A percentile compares a stretch with the other conserved stretches of the same genome.
Evolutionary conservation across 371 early-diverging fungal genomes (phyloP).

Genomic region (Blakeslea trispora): DNA sequence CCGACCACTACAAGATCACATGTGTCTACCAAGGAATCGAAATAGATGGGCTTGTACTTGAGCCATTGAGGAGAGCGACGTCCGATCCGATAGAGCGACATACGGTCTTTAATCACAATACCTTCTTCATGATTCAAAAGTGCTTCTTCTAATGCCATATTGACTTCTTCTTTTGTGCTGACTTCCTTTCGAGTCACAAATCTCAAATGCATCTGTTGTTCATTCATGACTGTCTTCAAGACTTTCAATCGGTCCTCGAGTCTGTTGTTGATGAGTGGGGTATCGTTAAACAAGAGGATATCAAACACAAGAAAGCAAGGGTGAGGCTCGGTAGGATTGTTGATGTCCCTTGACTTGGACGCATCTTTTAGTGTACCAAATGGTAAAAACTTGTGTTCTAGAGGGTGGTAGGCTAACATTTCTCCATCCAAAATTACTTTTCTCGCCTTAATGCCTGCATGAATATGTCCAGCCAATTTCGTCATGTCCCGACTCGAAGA

Average conservation of each 20-base stretch:
- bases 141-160: conserved; percentile 58
- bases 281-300: conserved; percentile 64
- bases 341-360: conserved; percentile 40
- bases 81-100: conserved; percentile 54
- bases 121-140: conserved; percentile 57
- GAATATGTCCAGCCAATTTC: conserved; percentile 25
- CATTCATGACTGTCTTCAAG: conserved; percentile 53
- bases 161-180: conserved; percentile 57
- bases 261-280: conserved; percentile 55
- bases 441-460: conserved; percentile 20
- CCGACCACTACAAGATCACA: conserved; percentile 74
- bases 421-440: conserved; percentile 64
- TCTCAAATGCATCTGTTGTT: conserved; percentile 50
- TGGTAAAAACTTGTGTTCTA: conserved; percentile 53
- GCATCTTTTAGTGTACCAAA: conserved; percentile 76
- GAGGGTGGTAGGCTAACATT: conserved; percentile 70
- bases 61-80: conserved; percentile 62
- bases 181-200: conserved; percentile 55
- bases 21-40: conserved; percentile 66
- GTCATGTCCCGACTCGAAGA: conserved; percentile 6
- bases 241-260: conserved; percentile 52
- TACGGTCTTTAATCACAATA: conserved; percentile 71
- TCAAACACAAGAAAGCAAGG: conserved; percentile 74
- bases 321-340: conserved; percentile 39
- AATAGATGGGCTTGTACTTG: conserved; percentile 79